Evolutionary conservation across 2,329 filamentous ascomycete species (phyloP), one percentile per base, ranked within the genome.

Genomic region (Apiospora hydei): DNA sequence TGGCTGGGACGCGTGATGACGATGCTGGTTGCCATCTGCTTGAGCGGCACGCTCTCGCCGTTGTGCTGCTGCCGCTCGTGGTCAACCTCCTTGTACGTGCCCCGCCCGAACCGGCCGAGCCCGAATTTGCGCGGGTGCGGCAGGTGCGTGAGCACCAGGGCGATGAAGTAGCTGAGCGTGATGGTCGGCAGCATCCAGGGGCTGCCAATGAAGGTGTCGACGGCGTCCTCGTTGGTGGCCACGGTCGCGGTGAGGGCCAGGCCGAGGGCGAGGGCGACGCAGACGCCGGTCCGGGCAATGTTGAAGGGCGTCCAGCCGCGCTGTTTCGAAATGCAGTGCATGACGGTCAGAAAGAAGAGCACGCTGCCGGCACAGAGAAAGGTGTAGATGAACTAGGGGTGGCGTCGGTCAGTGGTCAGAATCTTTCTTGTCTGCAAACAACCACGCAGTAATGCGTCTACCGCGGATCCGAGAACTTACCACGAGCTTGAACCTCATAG

Each of bases 301-400:
- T 80, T 80, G 73, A 79, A 80, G 5, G 75, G 75, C 3, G 78
- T 74, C 78, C 78, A 80, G 11, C 78, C 78, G 43, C 70, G 74
- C 18, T 73, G 73, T 72, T 80, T 80, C 1, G 77, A 78, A 21
- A 79, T 77, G 67, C 76, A 70, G 72, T 80, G 78, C 75, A 80
- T 78, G 46, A 78, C 72, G 5, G 75, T 79, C n/a, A 80, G 70
- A 66, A 79, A 75, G 11, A 80, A 71, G 8, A 80, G 69, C 30
- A 80, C 77, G 11, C 78, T 73, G 1, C 77, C 77, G n/a, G 78
- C 77, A 11, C 76, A 77, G 11, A 76, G 75, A 53, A 79, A 80
- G 4, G 75, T 71, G 66, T 80, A 80, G 43, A 79, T 75, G 64
- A 76, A 80, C 77, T 78, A 13, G 43, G 49, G 43, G 49, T 14